phyloP scores from a whole-genome alignment of 768 basidiomycete genomes.

The Piloderma croceum region DNA sequence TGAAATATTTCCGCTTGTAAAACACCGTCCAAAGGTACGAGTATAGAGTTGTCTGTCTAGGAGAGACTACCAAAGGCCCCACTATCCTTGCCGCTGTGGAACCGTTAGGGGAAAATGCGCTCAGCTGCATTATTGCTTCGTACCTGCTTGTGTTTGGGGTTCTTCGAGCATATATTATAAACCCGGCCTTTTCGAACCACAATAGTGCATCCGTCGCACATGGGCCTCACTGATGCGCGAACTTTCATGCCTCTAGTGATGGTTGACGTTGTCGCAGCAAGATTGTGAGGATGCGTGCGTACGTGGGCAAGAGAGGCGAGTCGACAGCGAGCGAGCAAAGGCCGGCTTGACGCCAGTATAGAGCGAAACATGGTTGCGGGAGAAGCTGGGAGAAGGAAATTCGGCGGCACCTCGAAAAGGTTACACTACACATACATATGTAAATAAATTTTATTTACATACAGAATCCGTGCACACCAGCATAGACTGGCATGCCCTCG shows the following conservation, averaged over 20 bases:
- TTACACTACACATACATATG: too few relatives aligned
- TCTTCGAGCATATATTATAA: conserved; percentile 88
- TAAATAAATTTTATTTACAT: too few relatives aligned
- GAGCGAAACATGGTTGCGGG: conserved; percentile 53
- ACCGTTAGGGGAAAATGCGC: conserved; percentile 11
- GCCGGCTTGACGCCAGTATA: conserved; percentile 56
- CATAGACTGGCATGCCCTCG: too few relatives aligned
- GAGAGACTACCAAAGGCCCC: too few relatives aligned
- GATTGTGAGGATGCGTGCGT: conserved; percentile 17
- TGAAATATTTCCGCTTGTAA: conserved; percentile 1
- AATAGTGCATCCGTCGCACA: conserved; percentile 91
- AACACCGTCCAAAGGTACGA: too few relatives aligned
- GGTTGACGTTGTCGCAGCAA: conserved; percentile 22
- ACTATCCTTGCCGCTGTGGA: conserved; percentile 61
- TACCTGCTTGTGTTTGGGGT: conserved; percentile 98
- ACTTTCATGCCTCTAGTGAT: conserved; percentile 90
- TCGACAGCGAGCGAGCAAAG: conserved; percentile 50
- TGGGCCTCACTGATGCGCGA: conserved; percentile 85
- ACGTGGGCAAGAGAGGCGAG: conserved; percentile 27
- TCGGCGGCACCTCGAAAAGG: too few relatives aligned
- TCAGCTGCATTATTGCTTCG: conserved; percentile 15
- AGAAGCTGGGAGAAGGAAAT: not conserved
- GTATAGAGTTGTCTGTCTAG: too few relatives aligned
- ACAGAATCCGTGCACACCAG: too few relatives aligned
- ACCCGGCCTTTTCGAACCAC: conserved; percentile 87